phyloP scores from a whole-genome alignment of 2,329 filamentous ascomycete genomes.

The Lojkania enalia region DNA sequence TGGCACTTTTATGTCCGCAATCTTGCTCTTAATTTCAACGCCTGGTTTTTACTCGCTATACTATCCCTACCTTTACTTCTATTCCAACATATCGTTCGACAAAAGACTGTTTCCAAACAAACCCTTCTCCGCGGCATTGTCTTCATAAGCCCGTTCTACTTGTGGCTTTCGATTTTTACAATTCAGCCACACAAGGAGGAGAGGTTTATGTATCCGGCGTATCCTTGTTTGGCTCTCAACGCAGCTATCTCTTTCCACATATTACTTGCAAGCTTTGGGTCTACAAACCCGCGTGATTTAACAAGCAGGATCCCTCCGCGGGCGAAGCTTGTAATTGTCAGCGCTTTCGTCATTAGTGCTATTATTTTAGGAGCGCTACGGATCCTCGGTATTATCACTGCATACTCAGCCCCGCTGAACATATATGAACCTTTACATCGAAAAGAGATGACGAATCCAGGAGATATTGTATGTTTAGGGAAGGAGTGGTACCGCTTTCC shows the following conservation, averaged over 20 bases:
- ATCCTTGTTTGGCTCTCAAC: conserved; percentile 87
- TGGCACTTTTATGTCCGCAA: conserved; percentile 98
- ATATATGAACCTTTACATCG: conserved; percentile 69
- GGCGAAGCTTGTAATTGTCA: conserved; percentile 69
- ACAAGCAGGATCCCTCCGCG: conserved; percentile 72
- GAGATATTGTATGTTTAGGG: conserved; percentile 80
- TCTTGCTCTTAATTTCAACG: conserved; percentile 88
- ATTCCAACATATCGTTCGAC: conserved; percentile 68
- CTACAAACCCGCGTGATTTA: conserved; percentile 66
- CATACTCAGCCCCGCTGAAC: conserved; percentile 78
- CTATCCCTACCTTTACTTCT: conserved; percentile 73
- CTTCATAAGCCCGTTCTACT: conserved; percentile 84
- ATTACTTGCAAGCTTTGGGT: conserved; percentile 73
- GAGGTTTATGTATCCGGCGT: conserved; percentile 96
- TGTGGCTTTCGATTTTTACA: conserved; percentile 92
- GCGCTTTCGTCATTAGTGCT: conserved; percentile 64
- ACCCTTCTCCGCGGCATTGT: conserved; percentile 75
- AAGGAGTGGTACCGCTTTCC: conserved; percentile 99
- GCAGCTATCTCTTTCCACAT: conserved; percentile 85
- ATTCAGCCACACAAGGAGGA: conserved; percentile 96
- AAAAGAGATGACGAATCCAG: conserved; percentile 58
- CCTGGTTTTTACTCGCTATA: conserved; percentile 86
- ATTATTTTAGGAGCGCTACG: conserved; percentile 70
- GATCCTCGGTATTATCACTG: conserved; percentile 74
- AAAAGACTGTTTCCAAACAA: conserved; percentile 65